Base-by-base conservation (phyloP, 139 green algal genomes). In the Trebouxia sp. region DNA sequence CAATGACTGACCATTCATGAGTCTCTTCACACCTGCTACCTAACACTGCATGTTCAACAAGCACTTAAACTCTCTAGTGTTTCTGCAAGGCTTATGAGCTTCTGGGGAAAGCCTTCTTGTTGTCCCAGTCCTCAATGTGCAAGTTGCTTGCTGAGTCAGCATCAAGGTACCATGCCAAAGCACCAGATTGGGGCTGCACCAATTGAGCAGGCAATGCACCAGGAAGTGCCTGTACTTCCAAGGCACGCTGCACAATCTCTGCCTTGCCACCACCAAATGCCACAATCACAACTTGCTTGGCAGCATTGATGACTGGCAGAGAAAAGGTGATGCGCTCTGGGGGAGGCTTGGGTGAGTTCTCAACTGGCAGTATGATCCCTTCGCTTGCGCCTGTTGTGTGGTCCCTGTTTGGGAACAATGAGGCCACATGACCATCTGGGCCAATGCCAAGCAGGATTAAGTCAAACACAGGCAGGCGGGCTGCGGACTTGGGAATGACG, bases 341-440 rank as follows among this genome's bases (percentile, higher is more conserved):
- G 1, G 96, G 97, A 3, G 97, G 97, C 90, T 99, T 99, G 45
- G 96, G 97, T 0, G 96, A 98, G 87, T 97, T 87, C 17, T 58
- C 83, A 3, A 99, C 90, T 5, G 93, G 91, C 75, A 97, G 83
- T 17, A 99, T 89, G 96, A 96, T 99, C 26, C 76, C 84, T 26
- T 87, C 82, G 10, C 83, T 94, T 35, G 80, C 88, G 6, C 89
- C 86, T 43, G 62, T 72, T 0, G 82, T 88, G 77, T 90, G 75
- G 75, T 35, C 28, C 48, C 70, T 65, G 87, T 98, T 97, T 81
- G 97, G 97, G 88, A 99, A 99, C n/a, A 99, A 92, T 1, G 94
- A 98, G 32, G 94, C 96, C 9, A 99, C 88, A 80, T 99, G 97
- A 76, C 96, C 97, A 79, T 99, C 97, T 20, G 97, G 97, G 14